Percentiles rank a stretch among this genome's conserved stretches.
Conservation (phyloP, 2,329 filamentous ascomycete species). For the Keithomyces neogunnii region DNA sequence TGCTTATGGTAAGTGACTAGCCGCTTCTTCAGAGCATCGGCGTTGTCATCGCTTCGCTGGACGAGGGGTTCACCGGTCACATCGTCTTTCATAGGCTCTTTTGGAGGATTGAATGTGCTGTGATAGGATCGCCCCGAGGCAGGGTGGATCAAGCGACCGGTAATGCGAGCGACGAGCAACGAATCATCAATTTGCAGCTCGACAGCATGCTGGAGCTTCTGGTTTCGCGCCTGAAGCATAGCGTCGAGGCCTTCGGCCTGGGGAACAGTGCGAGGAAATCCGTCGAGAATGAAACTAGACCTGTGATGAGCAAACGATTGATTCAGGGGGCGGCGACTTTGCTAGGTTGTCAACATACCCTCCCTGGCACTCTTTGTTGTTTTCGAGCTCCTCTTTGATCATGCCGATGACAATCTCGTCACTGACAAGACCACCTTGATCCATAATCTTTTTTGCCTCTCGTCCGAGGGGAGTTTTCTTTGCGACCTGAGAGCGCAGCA, state of each 20-base stretch:
- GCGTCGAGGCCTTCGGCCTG: conserved; percentile 91
- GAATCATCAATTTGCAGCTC: conserved; percentile 96
- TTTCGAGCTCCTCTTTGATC: conserved; percentile 96
- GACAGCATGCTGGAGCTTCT: conserved; percentile 87
- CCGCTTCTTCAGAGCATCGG: conserved; percentile 90
- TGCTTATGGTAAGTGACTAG: conserved; percentile 89
- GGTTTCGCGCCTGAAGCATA: conserved; percentile 73
- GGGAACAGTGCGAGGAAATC: conserved; percentile 92
- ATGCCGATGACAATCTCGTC: conserved; percentile 99
- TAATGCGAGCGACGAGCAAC: conserved; percentile 91
- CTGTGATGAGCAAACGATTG: not conserved
- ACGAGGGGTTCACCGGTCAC: conserved; percentile 93
- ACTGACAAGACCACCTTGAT: conserved; percentile 91
- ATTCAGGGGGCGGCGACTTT: not conserved
- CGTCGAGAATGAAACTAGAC: conserved; percentile 90
- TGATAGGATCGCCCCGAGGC: conserved; percentile 96
- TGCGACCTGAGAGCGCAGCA: conserved; percentile 96
- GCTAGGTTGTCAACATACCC: conserved; percentile 52
- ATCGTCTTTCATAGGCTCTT: conserved; percentile 90
- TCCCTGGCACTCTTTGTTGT: conserved; percentile 91
- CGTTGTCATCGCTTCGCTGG: conserved; percentile 95
- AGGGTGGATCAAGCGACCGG: conserved; percentile 89
- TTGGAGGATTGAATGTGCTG: conserved; percentile 97
- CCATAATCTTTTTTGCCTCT: conserved; percentile 99
- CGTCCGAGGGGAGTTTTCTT: conserved; percentile 92